phyloP scores from a whole-genome alignment of 2,329 filamentous ascomycete species.

The Xylaria polymorpha region DNA sequence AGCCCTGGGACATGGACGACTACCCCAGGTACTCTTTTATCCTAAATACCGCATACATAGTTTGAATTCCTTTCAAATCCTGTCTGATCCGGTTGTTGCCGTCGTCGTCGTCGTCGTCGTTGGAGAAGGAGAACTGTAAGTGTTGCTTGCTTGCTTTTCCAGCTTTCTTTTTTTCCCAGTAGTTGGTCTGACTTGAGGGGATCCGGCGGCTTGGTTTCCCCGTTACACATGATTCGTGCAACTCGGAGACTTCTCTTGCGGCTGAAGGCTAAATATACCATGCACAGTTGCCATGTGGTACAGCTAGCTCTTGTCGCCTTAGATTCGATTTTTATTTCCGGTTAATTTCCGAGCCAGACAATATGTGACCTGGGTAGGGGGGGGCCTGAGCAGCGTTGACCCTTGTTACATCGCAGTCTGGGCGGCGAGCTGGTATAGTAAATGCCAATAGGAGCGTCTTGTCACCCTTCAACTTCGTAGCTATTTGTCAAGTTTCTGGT shows the following conservation, averaged over 20 bases:
- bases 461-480: background rate
- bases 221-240: constrained; percentile 7
- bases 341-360: background rate
- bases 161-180: background rate
- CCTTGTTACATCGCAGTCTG: constrained; percentile 8
- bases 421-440: constrained; percentile 1
- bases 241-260: background rate
- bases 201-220: background rate
- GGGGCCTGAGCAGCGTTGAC: background rate
- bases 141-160: constrained; percentile 7
- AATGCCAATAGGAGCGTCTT: constrained; percentile 8
- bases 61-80: background rate
- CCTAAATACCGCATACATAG: background rate
- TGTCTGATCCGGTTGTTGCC: background rate
- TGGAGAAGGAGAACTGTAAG: background rate
- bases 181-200: background rate
- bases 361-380: background rate
- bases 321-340: constrained; percentile 2
- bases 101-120: background rate
- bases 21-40: constrained; percentile 1
- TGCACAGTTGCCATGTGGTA: constrained; percentile 1
- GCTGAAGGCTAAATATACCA: constrained; percentile 10
- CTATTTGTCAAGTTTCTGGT: constrained; percentile 18
- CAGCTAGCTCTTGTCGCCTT: constrained; percentile 8
- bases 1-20: constrained; percentile 2